A percentile compares a stretch with the other conserved stretches of the same genome.
These are phyloP conservation scores for Venturia carpophila DNA, from an alignment of 2,329 filamentous ascomycete species.

Conservation along the genomic window DNA sequence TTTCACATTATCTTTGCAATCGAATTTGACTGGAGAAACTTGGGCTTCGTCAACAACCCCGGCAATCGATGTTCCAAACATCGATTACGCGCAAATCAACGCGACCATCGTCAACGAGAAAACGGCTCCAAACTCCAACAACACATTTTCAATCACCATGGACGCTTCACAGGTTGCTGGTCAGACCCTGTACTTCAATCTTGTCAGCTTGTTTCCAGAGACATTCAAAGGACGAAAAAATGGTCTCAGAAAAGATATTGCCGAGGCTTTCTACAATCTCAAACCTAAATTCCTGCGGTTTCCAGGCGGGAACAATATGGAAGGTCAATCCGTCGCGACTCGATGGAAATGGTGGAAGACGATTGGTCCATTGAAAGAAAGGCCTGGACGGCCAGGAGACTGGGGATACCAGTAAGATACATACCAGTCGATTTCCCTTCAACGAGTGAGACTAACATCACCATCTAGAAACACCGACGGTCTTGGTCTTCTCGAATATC, in stretches of 20 bases:
- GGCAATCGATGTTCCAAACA: slow-evolving; percentile 23
- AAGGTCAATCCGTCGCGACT: slow-evolving; percentile 32
- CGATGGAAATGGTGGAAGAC: slow-evolving; percentile 48
- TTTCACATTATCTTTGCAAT: slow-evolving; percentile 35
- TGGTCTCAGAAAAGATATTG: slow-evolving; percentile 44
- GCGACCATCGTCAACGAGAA: slow-evolving; percentile 37
- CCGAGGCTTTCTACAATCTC: slow-evolving; percentile 38
- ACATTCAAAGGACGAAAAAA: slow-evolving; percentile 48
- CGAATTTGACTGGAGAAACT: slow-evolving; percentile 30
- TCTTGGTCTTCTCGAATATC: slow-evolving; percentile 41
- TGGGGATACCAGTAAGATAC: slow-evolving; percentile 34
- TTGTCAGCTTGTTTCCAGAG: slow-evolving; percentile 47
- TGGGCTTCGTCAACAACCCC: slow-evolving; percentile 25
- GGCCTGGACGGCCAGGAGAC: slow-evolving; percentile 39
- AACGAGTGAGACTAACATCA: background rate
- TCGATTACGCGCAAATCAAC: slow-evolving; percentile 29
- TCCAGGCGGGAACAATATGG: slow-evolving; percentile 46
- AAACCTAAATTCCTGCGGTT: slow-evolving; percentile 43
- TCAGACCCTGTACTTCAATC: slow-evolving; percentile 42
- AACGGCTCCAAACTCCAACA: slow-evolving; percentile 42
- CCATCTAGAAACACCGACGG: slow-evolving; percentile 32
- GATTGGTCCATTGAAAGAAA: slow-evolving; percentile 41
- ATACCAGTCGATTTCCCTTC: background rate
- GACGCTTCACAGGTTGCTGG: slow-evolving; percentile 36
- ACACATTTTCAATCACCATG: slow-evolving; percentile 45